phyloP scores from a whole-genome alignment of 306 rosid species.

The Prunus dulcis region DNA sequence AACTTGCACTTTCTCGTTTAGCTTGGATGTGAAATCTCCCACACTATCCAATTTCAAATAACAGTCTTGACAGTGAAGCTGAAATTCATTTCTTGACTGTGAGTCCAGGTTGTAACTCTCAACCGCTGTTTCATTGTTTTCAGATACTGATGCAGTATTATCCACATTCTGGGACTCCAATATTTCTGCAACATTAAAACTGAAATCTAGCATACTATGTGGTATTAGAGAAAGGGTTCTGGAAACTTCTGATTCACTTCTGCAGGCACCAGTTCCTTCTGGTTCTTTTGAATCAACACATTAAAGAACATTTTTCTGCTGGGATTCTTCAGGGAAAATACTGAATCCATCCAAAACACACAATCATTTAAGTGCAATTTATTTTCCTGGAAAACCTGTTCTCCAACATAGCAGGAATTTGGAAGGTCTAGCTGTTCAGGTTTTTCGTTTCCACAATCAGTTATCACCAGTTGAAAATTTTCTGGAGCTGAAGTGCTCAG shows the following conservation, averaged over 20 bases:
- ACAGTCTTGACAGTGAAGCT: not conserved
- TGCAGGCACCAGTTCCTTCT: conserved; percentile 15
- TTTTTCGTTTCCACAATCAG: too few relatives aligned
- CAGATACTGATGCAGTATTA: not conserved
- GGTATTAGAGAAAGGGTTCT: conserved; percentile 15
- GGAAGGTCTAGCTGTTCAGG: too few relatives aligned
- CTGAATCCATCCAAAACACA: too few relatives aligned
- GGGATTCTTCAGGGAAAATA: too few relatives aligned
- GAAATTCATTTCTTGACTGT: conserved; percentile 12
- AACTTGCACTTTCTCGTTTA: conserved; percentile 9
- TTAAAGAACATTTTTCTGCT: conserved; percentile 1
- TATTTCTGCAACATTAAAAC: not conserved
- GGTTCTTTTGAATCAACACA: not conserved
- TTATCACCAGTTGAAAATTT: too few relatives aligned
- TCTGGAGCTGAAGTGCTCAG: conserved; percentile 27
- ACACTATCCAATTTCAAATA: conserved; percentile 16
- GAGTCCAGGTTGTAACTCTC: conserved; percentile 11
- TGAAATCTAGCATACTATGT: conserved; percentile 16
- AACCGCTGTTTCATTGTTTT: conserved; percentile 5
- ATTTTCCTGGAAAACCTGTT: too few relatives aligned
- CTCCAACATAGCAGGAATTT: too few relatives aligned
- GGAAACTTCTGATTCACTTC: not conserved
- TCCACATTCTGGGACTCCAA: not conserved
- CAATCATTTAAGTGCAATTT: too few relatives aligned
- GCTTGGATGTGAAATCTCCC: not conserved